Evolutionary conservation across 1,139 yeast genomes (phyloP).

Genomic region (Hanseniaspora sp.): DNA sequence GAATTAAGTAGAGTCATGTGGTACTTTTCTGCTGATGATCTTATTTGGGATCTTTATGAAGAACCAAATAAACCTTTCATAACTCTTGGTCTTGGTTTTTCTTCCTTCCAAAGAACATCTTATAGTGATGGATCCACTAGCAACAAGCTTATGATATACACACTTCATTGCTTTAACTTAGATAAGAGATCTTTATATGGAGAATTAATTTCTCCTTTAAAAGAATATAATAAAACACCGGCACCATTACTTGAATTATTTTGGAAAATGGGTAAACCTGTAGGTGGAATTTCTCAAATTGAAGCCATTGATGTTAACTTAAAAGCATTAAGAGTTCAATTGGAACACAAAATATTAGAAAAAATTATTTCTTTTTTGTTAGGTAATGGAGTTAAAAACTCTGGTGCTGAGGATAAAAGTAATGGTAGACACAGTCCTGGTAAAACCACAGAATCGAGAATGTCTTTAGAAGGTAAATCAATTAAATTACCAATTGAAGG

Average conservation of each 20-base stretch:
- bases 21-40: slow-evolving; percentile 57
- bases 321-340: slow-evolving; percentile 59
- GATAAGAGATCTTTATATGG: slow-evolving; percentile 51
- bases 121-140: slow-evolving; percentile 51
- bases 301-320: slow-evolving; percentile 40
- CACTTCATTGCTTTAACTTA: slow-evolving; percentile 60
- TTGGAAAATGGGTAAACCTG: slow-evolving; percentile 69
- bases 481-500: too few relatives aligned
- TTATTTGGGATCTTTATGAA: slow-evolving; percentile 59
- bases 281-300: slow-evolving; percentile 75
- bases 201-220: slow-evolving; percentile 51
- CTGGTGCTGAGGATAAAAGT: slow-evolving; percentile 8
- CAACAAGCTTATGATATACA: slow-evolving; percentile 46
- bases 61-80: slow-evolving; percentile 50
- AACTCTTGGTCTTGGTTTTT: slow-evolving; percentile 56
- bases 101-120: slow-evolving; percentile 48
- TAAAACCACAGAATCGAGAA: not conserved
- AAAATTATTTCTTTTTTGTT: slow-evolving; percentile 53
- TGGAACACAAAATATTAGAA: slow-evolving; percentile 60
- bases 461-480: too few relatives aligned
- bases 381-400: slow-evolving; percentile 11
- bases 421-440: not conserved
- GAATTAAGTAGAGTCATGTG: slow-evolving; percentile 38
- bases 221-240: slow-evolving; percentile 9
- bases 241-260: slow-evolving; percentile 40